phyloP scores from a whole-genome alignment of 768 basidiomycete genomes.

The Phanerochaete sordida region DNA sequence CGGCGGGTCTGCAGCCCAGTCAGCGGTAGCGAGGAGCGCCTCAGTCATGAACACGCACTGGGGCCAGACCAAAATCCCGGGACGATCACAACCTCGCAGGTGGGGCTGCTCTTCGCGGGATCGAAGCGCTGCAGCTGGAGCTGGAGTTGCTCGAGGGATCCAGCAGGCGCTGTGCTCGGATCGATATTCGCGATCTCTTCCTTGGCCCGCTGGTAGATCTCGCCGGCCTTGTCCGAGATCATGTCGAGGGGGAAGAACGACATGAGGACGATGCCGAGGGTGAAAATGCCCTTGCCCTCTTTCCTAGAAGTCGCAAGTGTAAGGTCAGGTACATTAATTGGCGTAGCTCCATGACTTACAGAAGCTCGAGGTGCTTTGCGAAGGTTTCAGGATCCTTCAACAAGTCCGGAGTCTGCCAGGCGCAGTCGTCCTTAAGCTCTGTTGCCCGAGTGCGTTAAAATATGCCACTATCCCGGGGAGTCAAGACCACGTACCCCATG shows the following conservation, averaged over 20 bases:
- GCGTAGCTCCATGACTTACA: slow-evolving; percentile 12
- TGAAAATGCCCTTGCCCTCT: background rate
- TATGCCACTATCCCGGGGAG: background rate
- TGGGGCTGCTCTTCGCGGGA: slow-evolving; percentile 12
- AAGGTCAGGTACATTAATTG: too few species aligned
- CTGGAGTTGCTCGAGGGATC: slow-evolving; percentile 21
- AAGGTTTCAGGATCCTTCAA: slow-evolving; percentile 6
- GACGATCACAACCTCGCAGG: slow-evolving; percentile 18
- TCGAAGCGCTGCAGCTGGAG: slow-evolving; percentile 19
- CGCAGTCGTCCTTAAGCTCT: slow-evolving; percentile 12
- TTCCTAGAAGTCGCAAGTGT: background rate
- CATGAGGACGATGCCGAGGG: slow-evolving; percentile 2
- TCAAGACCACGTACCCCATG: slow-evolving; percentile 15
- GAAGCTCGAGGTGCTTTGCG: slow-evolving; percentile 7
- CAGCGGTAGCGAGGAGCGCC: background rate
- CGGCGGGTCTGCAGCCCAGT: slow-evolving; percentile 6
- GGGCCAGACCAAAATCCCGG: background rate
- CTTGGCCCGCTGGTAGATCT: background rate
- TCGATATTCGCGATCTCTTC: background rate
- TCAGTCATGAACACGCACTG: background rate
- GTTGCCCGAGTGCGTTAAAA: background rate
- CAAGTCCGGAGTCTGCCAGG: slow-evolving; percentile 9
- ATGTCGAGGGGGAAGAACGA: slow-evolving; percentile 2
- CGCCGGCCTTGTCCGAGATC: slow-evolving; percentile 1
- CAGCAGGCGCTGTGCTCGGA: slow-evolving; percentile 6